Percentiles rank a stretch among this genome's conserved stretches.
Evolutionary conservation across 2,329 filamentous ascomycete species (phyloP).

Genomic region (Pseudomassariella vexata): DNA sequence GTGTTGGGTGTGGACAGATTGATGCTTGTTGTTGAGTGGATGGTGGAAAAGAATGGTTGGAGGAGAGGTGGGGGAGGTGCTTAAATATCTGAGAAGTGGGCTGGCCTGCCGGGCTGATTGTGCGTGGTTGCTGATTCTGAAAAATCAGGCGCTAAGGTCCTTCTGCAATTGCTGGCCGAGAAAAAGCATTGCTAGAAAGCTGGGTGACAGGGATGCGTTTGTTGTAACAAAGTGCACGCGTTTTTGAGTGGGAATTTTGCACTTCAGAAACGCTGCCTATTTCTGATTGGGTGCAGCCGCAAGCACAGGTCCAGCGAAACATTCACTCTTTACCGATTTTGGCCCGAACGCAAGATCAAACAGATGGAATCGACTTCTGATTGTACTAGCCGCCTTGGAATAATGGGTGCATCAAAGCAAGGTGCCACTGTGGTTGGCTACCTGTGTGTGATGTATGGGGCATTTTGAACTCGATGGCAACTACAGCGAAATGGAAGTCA

Average conservation of each 20-base stretch:
- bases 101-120: slow-evolving; percentile 21
- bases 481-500: too few species aligned
- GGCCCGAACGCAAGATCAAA: too few species aligned
- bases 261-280: slow-evolving; percentile 12
- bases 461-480: too few species aligned
- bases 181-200: slow-evolving; percentile 7
- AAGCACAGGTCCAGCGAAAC: slow-evolving; percentile 3
- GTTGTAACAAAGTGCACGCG: slow-evolving; percentile 15
- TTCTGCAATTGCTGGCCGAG: neutral
- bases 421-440: too few species aligned
- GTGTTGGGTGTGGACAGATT: slow-evolving; percentile 23
- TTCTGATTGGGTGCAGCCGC: slow-evolving; percentile 25
- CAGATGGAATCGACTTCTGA: too few species aligned
- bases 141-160: neutral
- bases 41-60: slow-evolving; percentile 17
- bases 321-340: slow-evolving; percentile 5
- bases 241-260: slow-evolving; percentile 24
- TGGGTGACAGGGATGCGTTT: slow-evolving; percentile 28
- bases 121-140: slow-evolving; percentile 9
- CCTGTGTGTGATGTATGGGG: too few species aligned
- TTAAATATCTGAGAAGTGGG: slow-evolving; percentile 24
- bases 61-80: slow-evolving; percentile 19
- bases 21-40: slow-evolving; percentile 17
- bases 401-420: too few species aligned
- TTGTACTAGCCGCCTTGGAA: too few species aligned